These are phyloP conservation scores for Viola odorata DNA, from an alignment of 345 rosid species.

Conservation along the genomic window DNA sequence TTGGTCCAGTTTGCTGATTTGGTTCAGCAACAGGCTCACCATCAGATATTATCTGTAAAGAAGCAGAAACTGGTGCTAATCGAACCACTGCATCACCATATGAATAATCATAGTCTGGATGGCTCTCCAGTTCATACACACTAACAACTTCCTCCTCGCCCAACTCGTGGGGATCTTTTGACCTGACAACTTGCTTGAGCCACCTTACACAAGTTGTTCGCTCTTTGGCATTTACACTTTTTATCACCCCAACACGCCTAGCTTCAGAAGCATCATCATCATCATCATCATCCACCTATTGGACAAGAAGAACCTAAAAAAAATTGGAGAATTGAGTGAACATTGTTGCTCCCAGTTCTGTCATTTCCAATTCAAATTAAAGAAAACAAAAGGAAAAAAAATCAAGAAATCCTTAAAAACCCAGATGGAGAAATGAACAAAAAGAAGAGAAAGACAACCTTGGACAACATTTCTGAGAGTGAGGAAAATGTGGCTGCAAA, in stretches of 20 bases:
- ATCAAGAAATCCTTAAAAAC: too few relatives aligned
- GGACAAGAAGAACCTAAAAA: too few relatives aligned
- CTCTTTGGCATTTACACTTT: conserved; percentile 89
- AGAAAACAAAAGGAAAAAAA: too few relatives aligned
- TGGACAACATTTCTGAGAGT: too few relatives aligned
- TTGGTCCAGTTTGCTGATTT: conserved; percentile 28
- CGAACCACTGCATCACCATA: conserved; percentile 92
- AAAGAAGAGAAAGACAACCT: too few relatives aligned
- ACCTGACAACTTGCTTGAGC: conserved; percentile 64
- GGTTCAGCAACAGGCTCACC: conserved; percentile 31
- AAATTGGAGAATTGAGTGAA: too few relatives aligned
- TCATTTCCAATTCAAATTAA: too few relatives aligned
- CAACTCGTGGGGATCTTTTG: conserved; percentile 85
- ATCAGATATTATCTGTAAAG: conserved; percentile 31
- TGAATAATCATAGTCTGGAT: conserved; percentile 96
- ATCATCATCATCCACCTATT: too few relatives aligned
- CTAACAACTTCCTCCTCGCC: conserved; percentile 85
- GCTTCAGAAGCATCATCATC: conserved; percentile 54
- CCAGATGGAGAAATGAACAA: too few relatives aligned
- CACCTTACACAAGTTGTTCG: conserved; percentile 82
- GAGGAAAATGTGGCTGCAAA: too few relatives aligned
- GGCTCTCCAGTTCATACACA: conserved; percentile 89
- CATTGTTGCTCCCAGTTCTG: too few relatives aligned
- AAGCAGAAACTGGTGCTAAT: conserved; percentile 52
- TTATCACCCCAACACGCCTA: conserved; percentile 76